Conservation (phyloP, 2,329 filamentous ascomycete species). For the Epichloe gansuensis region DNA sequence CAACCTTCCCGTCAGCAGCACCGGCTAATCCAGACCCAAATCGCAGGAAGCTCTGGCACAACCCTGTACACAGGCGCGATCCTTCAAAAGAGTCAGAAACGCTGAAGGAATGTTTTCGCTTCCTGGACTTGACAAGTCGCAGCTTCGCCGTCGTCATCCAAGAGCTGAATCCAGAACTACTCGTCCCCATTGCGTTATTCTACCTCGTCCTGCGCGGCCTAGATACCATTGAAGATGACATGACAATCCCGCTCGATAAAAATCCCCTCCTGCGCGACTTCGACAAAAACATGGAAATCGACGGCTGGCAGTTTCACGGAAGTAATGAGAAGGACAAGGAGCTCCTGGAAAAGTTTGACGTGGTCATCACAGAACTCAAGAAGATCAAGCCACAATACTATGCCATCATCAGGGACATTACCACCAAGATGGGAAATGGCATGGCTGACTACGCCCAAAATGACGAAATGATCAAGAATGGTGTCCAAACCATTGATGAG, state of each 20-base stretch:
- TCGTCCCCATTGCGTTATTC: constrained; percentile 81
- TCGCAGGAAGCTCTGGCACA: constrained; percentile 88
- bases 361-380: constrained; percentile 75
- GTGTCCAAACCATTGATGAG: constrained; percentile 71
- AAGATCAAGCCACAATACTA: constrained; percentile 76
- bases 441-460: constrained; percentile 95
- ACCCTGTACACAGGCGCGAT: constrained; percentile 78
- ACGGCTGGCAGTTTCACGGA: constrained; percentile 82
- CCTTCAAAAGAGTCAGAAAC: constrained; percentile 60
- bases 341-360: constrained; percentile 83
- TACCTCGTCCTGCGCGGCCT: constrained; percentile 86
- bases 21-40: not conserved
- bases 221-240: constrained; percentile 98
- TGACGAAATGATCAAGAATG: constrained; percentile 66
- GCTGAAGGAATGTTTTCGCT: constrained; percentile 73
- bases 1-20: not conserved
- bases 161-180: constrained; percentile 87
- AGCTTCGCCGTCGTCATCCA: constrained; percentile 91
- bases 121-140: constrained; percentile 77
- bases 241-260: constrained; percentile 68
- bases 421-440: constrained; percentile 88
- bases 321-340: constrained; percentile 93
- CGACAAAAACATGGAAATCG: constrained; percentile 61
- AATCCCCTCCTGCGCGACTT: constrained; percentile 83
- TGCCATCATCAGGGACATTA: constrained; percentile 84